Evolutionary conservation across 495 filamentous ascomycete genomes (phyloP), one percentile per base, ranked within the genome.

Genomic region (Lophiotrema nucula): DNA sequence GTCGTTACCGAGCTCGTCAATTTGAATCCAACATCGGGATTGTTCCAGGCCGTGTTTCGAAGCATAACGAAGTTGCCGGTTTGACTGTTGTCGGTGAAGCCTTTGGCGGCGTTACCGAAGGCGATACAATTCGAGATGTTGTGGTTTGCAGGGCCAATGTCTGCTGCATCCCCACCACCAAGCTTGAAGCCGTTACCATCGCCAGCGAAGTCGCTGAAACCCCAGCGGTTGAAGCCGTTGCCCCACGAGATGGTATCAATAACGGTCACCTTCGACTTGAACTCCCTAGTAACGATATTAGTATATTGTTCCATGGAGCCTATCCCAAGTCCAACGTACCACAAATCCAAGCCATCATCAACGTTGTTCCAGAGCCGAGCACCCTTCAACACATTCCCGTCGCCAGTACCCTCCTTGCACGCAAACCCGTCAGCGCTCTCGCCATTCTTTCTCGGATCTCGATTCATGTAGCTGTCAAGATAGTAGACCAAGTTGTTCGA

Each of bases 121-220:
- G 67, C 67, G 18, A 70, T 70, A 43, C 46, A 67, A 53, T 70
- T 70, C 4, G 53, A 56, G 22, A 70, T 51, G 12, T 64, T 53
- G 56, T 70, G 67, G 63, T 68, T 65, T 22, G 66, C 67, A 0
- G 67, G 37, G 2, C 45, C 62, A 12, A 54, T 62, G 38, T 61
- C 64, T 25, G 48, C 65, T 3, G 61, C 60, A 16, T 37, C 41
- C 15, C 61, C 61, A 16, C 64, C 64, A 13, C 67, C 67, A 18
- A 70, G 67, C 53, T 70, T 70, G 66, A 70, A 70, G 15, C 67
- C 67, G 41, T 70, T 70, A 47, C 67, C 67, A 41, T 70, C 67
- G 15, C 67, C 67, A 15, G 49, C 47, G 45, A 70, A 70, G 18
- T 54, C 33, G 2, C 58, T 45, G 56, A 70, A 70, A 18, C 63